Evolutionary conservation across 345 rosid genomes (phyloP).

Genomic region (Aurinia saxatilis): DNA sequence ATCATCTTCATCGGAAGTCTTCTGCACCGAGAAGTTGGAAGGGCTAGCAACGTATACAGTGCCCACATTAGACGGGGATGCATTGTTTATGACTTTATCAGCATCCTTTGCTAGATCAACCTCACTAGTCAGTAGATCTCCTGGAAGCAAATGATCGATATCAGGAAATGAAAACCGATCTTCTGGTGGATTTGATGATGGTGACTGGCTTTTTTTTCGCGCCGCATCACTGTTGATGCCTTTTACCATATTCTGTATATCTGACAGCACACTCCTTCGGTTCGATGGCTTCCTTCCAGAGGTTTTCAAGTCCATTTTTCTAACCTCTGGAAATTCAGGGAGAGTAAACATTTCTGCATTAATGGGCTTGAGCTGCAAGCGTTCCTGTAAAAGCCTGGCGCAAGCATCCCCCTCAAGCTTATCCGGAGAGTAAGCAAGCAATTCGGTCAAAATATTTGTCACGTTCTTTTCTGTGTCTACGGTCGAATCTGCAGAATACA

Average conservation of each 20-base stretch:
- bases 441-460: constrained; percentile 41
- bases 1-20: constrained; percentile 18
- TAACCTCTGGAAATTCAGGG: constrained; percentile 50
- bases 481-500: constrained; percentile 34
- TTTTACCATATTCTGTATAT: constrained; percentile 45
- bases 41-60: constrained; percentile 23
- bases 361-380: constrained; percentile 55
- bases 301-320: constrained; percentile 40
- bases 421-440: constrained; percentile 43
- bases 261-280: constrained; percentile 40
- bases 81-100: constrained; percentile 21
- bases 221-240: constrained; percentile 30
- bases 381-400: constrained; percentile 43
- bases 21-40: constrained; percentile 23
- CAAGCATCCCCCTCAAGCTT: constrained; percentile 60
- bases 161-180: constrained; percentile 47
- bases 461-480: constrained; percentile 36
- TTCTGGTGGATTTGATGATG: constrained; percentile 44
- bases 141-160: constrained; percentile 27
- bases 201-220: constrained; percentile 22
- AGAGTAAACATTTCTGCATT: constrained; percentile 39
- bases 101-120: constrained; percentile 33
- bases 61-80: constrained; percentile 21
- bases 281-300: constrained; percentile 33
- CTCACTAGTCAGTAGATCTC: constrained; percentile 30